Evolutionary conservation across 345 rosid species (phyloP), one percentile per base, ranked within the genome.

Genomic region (Lumnitzera racemosa): DNA sequence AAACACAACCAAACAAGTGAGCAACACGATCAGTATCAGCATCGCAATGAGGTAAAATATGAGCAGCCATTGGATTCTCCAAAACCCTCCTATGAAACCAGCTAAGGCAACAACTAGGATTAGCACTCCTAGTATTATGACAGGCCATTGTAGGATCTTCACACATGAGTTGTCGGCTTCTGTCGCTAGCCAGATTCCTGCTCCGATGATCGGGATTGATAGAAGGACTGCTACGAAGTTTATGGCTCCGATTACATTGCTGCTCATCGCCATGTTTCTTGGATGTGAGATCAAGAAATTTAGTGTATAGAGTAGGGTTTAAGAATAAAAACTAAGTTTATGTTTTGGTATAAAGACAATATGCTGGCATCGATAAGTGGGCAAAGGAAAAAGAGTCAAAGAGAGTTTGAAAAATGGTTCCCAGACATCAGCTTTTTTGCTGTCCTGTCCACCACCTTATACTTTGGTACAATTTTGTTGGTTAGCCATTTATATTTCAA

Each of bases 101-200:
- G 86, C 80, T 0, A 88, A 68, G 63, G 91, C 87, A 24, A 86
- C 95, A 0, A 80, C 53, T 9, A 91, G 69, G 65, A 94, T 78
- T 1, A 89, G 69, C 64, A 84, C 61, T 11, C 99, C 99, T 5
- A 94, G 62, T 54, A 86, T 79, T 47, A 94, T 90, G 25, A 90
- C 80, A 9, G 99, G 99, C 97, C 96, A 90, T 57, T 88, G 97
- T 11, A 94, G 81, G 15, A 90, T 73, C 76, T 83, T 88, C 13
- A 90, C 87, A 46, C 99, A 94, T 0, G 95, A 78, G 71, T 94
- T 86, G 75, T 88, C 97, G 0, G 89, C 79, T 52, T 84, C 81
- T 4, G 36, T 83, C 17, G 95, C 67, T 0, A 94, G 81, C 99
- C 97, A 94, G 70, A 94, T 88, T 59, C 97, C 96, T 12, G 84